A percentile compares a stretch with the other conserved stretches of the same genome.
These are phyloP conservation scores for Phytomonas sp. DNA, from an alignment of 208 protist species.

Conservation along the genomic window DNA sequence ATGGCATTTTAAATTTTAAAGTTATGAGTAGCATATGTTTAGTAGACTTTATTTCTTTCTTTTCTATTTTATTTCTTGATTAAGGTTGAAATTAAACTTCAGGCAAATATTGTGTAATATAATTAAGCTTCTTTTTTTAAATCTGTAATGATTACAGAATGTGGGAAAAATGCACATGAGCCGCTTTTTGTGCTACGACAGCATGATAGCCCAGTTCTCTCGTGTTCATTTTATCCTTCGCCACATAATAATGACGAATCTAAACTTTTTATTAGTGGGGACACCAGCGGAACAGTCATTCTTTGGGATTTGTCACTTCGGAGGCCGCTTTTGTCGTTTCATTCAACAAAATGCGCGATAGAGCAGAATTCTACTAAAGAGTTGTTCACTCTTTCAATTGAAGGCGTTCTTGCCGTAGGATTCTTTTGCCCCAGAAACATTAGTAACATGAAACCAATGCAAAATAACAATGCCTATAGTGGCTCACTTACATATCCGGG, in stretches of 20 bases:
- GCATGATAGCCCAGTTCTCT: conserved; percentile 46
- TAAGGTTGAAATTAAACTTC: background rate
- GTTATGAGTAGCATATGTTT: background rate
- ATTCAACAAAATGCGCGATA: background rate
- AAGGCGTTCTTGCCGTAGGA: background rate
- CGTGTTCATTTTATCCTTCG: conserved; percentile 42
- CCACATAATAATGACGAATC: conserved; percentile 15
- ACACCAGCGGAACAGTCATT: conserved; percentile 49
- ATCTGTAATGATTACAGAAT: background rate
- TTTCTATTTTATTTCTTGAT: conserved; percentile 2
- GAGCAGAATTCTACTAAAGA: background rate
- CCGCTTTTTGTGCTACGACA: conserved; percentile 65
- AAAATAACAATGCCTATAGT: background rate
- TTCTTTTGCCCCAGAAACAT: conserved; percentile 1
- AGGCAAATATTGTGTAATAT: background rate
- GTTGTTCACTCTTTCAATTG: background rate
- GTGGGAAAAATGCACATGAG: conserved; percentile 13
- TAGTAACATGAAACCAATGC: conserved; percentile 3
- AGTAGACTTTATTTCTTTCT: background rate
- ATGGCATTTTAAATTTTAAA: conserved; percentile 1
- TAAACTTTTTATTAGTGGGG: conserved; percentile 54
- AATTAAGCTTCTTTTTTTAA: background rate
- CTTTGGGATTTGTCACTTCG: conserved; percentile 67
- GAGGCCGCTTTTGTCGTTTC: conserved; percentile 29
- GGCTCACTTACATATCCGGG: background rate